Percentiles rank a stretch among this genome's conserved stretches.
Conservation (phyloP, 2,329 filamentous ascomycete genomes). For the Pseudogymnoascus sp. region DNA sequence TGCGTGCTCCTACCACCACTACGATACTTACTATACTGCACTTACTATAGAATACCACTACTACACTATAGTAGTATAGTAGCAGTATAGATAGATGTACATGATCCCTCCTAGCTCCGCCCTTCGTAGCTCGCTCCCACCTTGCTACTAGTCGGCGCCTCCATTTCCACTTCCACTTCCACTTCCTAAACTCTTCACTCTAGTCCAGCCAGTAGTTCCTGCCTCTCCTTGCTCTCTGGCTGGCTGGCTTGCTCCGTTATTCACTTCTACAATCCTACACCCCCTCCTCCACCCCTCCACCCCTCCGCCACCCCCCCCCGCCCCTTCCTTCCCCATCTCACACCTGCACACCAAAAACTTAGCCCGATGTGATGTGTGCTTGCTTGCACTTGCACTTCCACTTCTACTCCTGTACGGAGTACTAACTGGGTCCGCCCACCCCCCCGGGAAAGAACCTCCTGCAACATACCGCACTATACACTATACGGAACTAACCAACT, state of each 20-base stretch:
- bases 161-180: neutral
- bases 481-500: neutral
- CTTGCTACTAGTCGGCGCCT: neutral
- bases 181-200: neutral
- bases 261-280: neutral
- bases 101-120: neutral
- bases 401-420: neutral
- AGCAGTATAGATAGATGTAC: neutral
- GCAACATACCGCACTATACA: neutral
- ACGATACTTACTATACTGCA: neutral
- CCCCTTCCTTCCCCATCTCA: neutral
- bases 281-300: neutral
- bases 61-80: neutral
- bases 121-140: neutral
- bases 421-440: neutral
- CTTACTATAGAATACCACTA: neutral
- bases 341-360: neutral
- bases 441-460: neutral
- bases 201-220: neutral
- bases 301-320: neutral
- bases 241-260: neutral
- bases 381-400: neutral
- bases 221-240: neutral
- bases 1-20: neutral
- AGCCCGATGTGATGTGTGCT: neutral